Base-by-base conservation (phyloP, 2,329 filamentous ascomycete species). In the Exophiala sideris region DNA sequence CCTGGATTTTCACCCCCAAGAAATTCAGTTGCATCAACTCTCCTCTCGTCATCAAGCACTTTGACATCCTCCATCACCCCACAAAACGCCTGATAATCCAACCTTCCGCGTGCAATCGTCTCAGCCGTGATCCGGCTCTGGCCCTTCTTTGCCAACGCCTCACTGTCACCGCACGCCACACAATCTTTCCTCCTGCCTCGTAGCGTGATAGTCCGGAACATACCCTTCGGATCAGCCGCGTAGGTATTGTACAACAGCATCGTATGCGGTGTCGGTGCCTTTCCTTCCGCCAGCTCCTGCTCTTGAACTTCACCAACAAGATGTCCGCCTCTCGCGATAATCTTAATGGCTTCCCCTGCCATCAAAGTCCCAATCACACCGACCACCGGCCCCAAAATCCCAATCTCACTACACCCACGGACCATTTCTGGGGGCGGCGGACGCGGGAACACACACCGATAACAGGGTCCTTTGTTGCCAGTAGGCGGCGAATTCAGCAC, bases 281-380 rank as follows among this genome's bases (percentile, higher is more conserved):
- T 20, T 57, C 32, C 29, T 71, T 1, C 64, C 62, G 3, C 63
- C 62, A 1, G 59, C 61, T 2, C 60, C 59, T 6, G 50, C 42
- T 12, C 2, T 53, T 58, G 5, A 18, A 18, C 16, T 18, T 18
- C 68, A 65, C 7, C 65, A 14, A 24, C 29, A 14, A 52, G 41
- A 11, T 52, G 50, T 16, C 54, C 53, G 52, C 66, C 49, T 29
- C 48, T 49, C 0, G 82, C 79, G 12, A 96, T 78, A n/a, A 96
- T 70, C 68, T 95, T 94, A 65, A 97, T 85, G 0, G 89, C 85
- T 72, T 97, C 91, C 1, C 95, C 76, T 0, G 94, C 92, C 73
- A 97, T 94, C 52, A 97, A 73, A 0, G 96, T 85, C 6, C 94
- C 94, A 89, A 99, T 96, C 0, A 85, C 80, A 0, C 94, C 94